Conservation (phyloP, 2,329 filamentous ascomycete species). For the Aspergillus oerlinghausenensis region DNA sequence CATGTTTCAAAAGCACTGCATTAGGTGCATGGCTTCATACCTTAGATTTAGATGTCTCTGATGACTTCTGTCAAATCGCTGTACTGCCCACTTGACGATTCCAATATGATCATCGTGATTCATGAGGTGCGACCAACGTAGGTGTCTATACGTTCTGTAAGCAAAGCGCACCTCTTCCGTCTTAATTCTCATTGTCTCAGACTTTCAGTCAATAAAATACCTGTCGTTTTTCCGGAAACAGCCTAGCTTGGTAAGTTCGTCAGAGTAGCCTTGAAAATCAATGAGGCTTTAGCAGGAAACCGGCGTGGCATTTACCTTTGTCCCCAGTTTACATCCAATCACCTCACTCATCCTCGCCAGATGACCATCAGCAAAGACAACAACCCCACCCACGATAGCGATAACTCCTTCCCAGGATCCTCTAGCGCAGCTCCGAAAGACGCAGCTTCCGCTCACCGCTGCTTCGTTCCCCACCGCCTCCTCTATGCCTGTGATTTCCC, state of each 20-base stretch:
- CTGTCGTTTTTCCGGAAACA: background rate
- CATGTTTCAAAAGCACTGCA: background rate
- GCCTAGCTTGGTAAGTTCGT: background rate
- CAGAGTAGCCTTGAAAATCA: background rate
- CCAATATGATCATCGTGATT: slow-evolving; percentile 7
- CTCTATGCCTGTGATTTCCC: slow-evolving; percentile 27
- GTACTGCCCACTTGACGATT: slow-evolving; percentile 4
- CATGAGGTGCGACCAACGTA: slow-evolving; percentile 10
- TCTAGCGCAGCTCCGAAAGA: slow-evolving; percentile 34
- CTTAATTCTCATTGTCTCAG: background rate
- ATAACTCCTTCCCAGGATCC: slow-evolving; percentile 30
- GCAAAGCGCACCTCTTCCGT: background rate
- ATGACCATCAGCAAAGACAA: slow-evolving; percentile 9
- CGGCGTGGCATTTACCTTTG: slow-evolving; percentile 6
- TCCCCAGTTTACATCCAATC: background rate
- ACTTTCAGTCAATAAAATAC: background rate
- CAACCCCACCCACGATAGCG: slow-evolving; percentile 5
- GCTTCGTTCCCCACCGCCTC: slow-evolving; percentile 42
- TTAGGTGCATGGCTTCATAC: background rate
- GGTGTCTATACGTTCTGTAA: background rate
- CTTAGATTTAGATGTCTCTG: background rate
- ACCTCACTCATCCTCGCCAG: slow-evolving; percentile 2
- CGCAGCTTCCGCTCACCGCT: slow-evolving; percentile 37
- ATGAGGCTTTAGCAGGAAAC: background rate
- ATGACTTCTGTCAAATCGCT: background rate